These are phyloP conservation scores for Trichoderma sp. DNA, from an alignment of 2,329 filamentous ascomycete species.

Conservation along the genomic window DNA sequence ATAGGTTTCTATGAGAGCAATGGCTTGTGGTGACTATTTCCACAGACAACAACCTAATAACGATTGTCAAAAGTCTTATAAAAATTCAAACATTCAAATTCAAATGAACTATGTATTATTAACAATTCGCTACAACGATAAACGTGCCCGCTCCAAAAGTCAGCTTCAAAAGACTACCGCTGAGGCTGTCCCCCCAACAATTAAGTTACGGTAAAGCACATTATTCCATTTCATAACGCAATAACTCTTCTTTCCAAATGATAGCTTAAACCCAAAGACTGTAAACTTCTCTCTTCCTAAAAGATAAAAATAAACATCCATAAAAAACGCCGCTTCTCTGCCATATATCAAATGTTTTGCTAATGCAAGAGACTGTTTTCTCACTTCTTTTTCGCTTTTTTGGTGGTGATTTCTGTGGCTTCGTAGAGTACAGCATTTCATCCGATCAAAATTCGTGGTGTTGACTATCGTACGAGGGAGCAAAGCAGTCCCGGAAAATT, in stretches of 20 bases:
- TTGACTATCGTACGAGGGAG: slow-evolving; percentile 24
- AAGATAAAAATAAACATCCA: not conserved
- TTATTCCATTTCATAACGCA: slow-evolving; percentile 19
- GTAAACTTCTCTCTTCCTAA: slow-evolving; percentile 18
- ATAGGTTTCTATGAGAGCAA: not conserved
- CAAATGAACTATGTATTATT: slow-evolving; percentile 1
- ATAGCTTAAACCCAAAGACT: not conserved
- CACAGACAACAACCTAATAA: not conserved
- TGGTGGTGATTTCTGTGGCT: not conserved
- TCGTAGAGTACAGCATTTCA: slow-evolving; percentile 19
- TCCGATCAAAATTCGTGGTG: slow-evolving; percentile 18
- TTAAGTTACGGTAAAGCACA: not conserved
- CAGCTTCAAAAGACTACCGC: slow-evolving; percentile 4
- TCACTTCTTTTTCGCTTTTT: not conserved
- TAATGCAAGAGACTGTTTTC: slow-evolving; percentile 5
- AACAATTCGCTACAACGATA: slow-evolving; percentile 22
- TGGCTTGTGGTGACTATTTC: not conserved
- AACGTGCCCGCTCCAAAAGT: not conserved
- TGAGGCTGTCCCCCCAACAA: not conserved
- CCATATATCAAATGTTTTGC: slow-evolving; percentile 24
- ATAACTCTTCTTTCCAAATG: slow-evolving; percentile 16
- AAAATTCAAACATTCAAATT: not conserved
- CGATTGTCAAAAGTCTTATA: not conserved
- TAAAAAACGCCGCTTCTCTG: slow-evolving; percentile 26
- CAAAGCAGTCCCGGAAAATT: slow-evolving; percentile 4